A percentile compares a stretch with the other conserved stretches of the same genome.
phyloP scores from a whole-genome alignment of 2,329 filamentous ascomycete species.

The Claviceps citrina region DNA sequence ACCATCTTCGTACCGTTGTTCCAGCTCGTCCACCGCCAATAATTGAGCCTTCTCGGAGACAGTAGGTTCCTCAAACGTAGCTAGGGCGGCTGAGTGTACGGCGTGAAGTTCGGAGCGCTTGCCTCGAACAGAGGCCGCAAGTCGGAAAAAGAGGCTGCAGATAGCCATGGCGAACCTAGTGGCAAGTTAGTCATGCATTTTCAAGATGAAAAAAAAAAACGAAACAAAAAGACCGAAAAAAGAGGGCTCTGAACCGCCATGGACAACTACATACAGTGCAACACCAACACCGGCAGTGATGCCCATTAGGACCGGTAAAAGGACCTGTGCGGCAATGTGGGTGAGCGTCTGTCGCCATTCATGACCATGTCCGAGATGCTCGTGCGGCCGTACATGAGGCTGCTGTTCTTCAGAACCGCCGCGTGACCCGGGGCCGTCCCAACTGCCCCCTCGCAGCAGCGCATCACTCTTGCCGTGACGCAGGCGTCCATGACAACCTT shows the following conservation, averaged over 20 bases:
- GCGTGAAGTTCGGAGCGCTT: constrained; percentile 1
- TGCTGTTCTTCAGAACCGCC: constrained; percentile 5
- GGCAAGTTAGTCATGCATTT: constrained; percentile 17
- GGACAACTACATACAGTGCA: constrained; percentile 36
- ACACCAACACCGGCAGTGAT: constrained; percentile 52
- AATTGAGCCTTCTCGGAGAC: constrained; percentile 36
- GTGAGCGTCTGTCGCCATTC: constrained; percentile 33
- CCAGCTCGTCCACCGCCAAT: constrained; percentile 23
- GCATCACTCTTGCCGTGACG: constrained; percentile 5
- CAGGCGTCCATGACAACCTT: constrained; percentile 11
- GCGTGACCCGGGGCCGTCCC: constrained; percentile 8
- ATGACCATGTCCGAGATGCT: constrained; percentile 13
- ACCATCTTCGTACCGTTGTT: constrained; percentile 13
- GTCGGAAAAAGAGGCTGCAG: constrained; percentile 41
- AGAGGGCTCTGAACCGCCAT: no score
- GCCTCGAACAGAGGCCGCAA: constrained; percentile 35
- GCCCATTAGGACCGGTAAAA: constrained; percentile 54
- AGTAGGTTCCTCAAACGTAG: not conserved
- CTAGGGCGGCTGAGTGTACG: not conserved
- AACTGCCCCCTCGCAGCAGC: constrained; percentile 2
- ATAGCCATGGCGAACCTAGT: constrained; percentile 47
- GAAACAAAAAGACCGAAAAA: not conserved
- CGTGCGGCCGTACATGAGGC: constrained; percentile 7
- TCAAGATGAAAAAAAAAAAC: no score
- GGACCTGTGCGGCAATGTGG: constrained; percentile 44